A percentile compares a stretch with the other conserved stretches of the same genome.
Evolutionary conservation across 2,329 filamentous ascomycete genomes (phyloP).

Genomic region (Neophaeococcomyces aloes): DNA sequence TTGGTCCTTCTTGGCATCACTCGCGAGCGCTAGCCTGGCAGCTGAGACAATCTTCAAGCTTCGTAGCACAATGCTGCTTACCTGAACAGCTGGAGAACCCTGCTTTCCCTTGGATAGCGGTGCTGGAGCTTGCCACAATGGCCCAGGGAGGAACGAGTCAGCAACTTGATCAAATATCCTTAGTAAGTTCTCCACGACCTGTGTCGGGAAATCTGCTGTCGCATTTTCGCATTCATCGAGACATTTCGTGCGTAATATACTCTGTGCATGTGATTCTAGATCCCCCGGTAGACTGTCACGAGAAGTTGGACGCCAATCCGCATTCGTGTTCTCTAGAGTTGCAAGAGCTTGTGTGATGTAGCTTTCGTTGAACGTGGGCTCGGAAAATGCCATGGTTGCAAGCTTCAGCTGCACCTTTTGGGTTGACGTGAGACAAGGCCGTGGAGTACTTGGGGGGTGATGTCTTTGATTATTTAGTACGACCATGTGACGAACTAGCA

Average conservation of each 20-base stretch:
- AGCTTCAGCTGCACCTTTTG: conserved; percentile 1
- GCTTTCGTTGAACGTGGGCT: conserved; percentile 5
- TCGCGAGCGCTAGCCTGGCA: conserved; percentile 5
- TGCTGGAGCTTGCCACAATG: conserved; percentile 5
- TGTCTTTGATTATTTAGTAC: not conserved
- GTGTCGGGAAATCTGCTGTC: conserved; percentile 2
- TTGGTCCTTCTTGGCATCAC: conserved; percentile 2
- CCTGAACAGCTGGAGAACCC: not conserved
- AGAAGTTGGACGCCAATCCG: not conserved
- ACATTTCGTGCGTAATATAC: not conserved
- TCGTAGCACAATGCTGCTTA: not conserved
- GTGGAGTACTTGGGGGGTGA: not conserved
- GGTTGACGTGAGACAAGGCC: not conserved
- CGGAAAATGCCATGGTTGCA: conserved; percentile 2
- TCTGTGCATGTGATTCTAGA: conserved; percentile 4
- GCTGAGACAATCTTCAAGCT: conserved; percentile 4
- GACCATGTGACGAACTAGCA: not conserved
- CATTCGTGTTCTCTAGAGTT: not conserved
- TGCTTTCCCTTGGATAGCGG: not conserved
- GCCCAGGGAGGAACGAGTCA: conserved; percentile 7
- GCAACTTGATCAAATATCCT: conserved; percentile 5
- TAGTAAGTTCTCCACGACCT: conserved; percentile 1
- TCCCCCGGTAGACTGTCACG: not conserved
- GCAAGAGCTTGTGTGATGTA: conserved; percentile 3
- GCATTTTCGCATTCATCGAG: conserved; percentile 8